These are phyloP conservation scores for Rhynchospora tenuis DNA, from an alignment of 176 grass and related monocot genomes.

Conservation along the genomic window DNA sequence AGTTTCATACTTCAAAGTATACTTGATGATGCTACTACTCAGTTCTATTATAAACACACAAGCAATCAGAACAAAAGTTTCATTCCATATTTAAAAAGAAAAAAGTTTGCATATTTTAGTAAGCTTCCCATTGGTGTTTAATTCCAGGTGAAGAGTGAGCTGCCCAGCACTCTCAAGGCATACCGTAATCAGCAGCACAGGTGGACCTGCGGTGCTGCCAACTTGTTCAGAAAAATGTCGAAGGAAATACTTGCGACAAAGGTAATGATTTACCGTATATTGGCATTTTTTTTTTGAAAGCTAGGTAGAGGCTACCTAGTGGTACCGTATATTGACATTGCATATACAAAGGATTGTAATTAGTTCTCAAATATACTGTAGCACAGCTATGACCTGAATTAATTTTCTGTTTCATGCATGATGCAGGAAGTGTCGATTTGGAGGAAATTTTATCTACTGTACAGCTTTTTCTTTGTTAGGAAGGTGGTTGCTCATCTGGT, in stretches of 20 bases:
- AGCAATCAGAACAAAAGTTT: no score
- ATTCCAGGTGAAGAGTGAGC: slow-evolving; percentile 85
- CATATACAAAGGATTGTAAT: background rate
- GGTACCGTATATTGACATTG: background rate
- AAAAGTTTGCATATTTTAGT: background rate
- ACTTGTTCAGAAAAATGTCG: slow-evolving; percentile 76
- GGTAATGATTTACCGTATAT: slow-evolving; percentile 26
- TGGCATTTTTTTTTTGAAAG: no score
- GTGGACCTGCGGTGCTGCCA: slow-evolving; percentile 92
- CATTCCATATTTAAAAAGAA: no score
- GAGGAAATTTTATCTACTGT: slow-evolving; percentile 82
- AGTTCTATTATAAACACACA: no score
- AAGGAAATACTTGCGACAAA: slow-evolving; percentile 54
- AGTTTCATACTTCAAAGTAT: no score
- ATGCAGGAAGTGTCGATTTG: slow-evolving; percentile 73
- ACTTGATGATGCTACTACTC: no score
- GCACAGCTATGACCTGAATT: background rate
- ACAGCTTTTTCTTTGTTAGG: slow-evolving; percentile 99
- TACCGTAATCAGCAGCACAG: slow-evolving; percentile 87
- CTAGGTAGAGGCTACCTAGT: no score
- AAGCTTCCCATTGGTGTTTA: background rate
- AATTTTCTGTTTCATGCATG: background rate
- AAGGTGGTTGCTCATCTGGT: slow-evolving; percentile 79
- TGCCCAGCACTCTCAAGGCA: slow-evolving; percentile 82
- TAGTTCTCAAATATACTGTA: background rate